Conservation (phyloP, 345 rosid genomes). For the Ceriops decandra region DNA sequence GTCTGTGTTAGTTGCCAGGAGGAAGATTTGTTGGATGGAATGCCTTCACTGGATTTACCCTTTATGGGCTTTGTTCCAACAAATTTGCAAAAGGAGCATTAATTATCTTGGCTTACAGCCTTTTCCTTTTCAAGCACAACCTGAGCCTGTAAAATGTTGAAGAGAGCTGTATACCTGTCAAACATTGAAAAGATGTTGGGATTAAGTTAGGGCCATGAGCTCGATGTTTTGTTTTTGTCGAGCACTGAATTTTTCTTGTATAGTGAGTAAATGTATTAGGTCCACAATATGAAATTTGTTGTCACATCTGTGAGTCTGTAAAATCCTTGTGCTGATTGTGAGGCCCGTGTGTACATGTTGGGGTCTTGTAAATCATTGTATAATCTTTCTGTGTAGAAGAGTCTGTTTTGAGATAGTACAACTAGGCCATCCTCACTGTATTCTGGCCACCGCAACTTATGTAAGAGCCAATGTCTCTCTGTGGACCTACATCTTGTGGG, state of each 20-base stretch:
- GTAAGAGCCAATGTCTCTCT: background rate
- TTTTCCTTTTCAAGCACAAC: constrained; percentile 13
- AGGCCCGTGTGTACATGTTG: constrained; percentile 18
- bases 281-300: constrained; percentile 21
- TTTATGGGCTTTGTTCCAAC: constrained; percentile 35
- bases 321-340: constrained; percentile 20
- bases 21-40: constrained; percentile 40
- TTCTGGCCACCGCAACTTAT: constrained; percentile 23
- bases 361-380: constrained; percentile 22
- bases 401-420: constrained; percentile 12
- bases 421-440: constrained; percentile 17
- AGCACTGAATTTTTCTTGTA: constrained; percentile 18
- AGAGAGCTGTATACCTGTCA: constrained; percentile 19
- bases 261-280: constrained; percentile 27
- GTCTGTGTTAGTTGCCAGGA: constrained; percentile 26
- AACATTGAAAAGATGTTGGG: constrained; percentile 16
- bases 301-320: constrained; percentile 25
- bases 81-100: constrained; percentile 33
- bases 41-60: constrained; percentile 31
- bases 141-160: constrained; percentile 23
- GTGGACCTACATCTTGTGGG: constrained; percentile 2
- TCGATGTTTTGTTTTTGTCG: constrained; percentile 12
- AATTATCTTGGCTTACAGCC: constrained; percentile 17
- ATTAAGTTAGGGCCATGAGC: constrained; percentile 8
- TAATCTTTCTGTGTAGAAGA: constrained; percentile 10